Evolutionary conservation across 106 monocot genomes (phyloP).

Genomic region (Apostasia shenzhenica): DNA sequence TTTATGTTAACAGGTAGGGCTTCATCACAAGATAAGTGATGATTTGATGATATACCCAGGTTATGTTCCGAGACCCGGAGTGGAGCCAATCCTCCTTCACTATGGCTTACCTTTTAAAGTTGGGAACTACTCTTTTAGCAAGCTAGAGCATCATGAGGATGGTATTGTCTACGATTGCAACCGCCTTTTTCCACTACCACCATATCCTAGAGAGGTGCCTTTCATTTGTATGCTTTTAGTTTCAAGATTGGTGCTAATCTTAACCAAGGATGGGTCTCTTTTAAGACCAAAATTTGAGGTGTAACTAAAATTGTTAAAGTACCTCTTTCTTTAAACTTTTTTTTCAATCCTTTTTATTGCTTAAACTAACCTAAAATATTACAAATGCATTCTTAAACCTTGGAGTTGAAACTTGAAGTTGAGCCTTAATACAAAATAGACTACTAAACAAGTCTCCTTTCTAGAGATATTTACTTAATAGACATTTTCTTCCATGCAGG

Average conservation of each 20-base stretch:
- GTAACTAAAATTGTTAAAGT: not conserved
- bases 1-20: constrained; percentile 63
- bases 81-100: constrained; percentile 83
- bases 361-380: no score
- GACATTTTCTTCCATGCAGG: constrained; percentile 36
- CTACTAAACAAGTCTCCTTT: no score
- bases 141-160: constrained; percentile 88
- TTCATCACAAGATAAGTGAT: constrained; percentile 90
- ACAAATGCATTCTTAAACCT: no score
- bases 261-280: no score
- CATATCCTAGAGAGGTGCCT: constrained; percentile 86
- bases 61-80: constrained; percentile 66
- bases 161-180: constrained; percentile 93
- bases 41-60: constrained; percentile 97
- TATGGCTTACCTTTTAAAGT: constrained; percentile 91
- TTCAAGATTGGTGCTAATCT: no score
- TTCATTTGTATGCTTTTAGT: not conserved
- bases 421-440: no score
- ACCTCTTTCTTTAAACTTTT: no score
- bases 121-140: constrained; percentile 92
- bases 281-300: not conserved
- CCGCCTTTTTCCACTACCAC: constrained; percentile 75
- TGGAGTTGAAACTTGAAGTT: no score
- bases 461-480: not conserved
- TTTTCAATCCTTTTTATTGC: no score